phyloP scores from a whole-genome alignment of 2,329 filamentous ascomycete species.

The Hymenoscyphus linearis region DNA sequence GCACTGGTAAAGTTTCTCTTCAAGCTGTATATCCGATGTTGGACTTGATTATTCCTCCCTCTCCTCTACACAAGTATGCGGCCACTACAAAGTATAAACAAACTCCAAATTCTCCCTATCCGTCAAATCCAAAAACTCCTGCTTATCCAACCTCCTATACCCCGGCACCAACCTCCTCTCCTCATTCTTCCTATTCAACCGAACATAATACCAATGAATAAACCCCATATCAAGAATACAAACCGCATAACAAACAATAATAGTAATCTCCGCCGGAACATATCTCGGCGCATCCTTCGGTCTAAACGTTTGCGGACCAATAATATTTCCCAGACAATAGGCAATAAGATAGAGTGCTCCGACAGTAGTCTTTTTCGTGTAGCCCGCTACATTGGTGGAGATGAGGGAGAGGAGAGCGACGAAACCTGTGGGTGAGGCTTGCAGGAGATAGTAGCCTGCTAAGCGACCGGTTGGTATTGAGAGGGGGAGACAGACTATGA shows the following conservation, averaged over 20 bases:
- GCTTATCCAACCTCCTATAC: slow-evolving; percentile 27
- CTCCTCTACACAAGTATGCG: background rate
- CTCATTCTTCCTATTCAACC: slow-evolving; percentile 27
- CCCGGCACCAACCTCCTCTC: slow-evolving; percentile 18
- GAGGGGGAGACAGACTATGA: slow-evolving; percentile 35
- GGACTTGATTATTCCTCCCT: background rate
- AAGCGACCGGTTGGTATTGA: slow-evolving; percentile 35
- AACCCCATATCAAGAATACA: slow-evolving; percentile 21
- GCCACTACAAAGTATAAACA: slow-evolving; percentile 27
- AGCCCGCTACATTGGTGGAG: slow-evolving; percentile 41
- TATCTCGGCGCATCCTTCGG: slow-evolving; percentile 43
- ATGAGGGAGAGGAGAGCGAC: slow-evolving; percentile 32
- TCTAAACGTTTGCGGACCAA: slow-evolving; percentile 38
- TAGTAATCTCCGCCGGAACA: slow-evolving; percentile 37
- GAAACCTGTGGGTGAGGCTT: slow-evolving; percentile 50
- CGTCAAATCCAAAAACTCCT: slow-evolving; percentile 32
- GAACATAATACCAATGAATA: slow-evolving; percentile 25
- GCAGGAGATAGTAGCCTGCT: slow-evolving; percentile 42
- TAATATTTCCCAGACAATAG: slow-evolving; percentile 50
- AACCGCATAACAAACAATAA: slow-evolving; percentile 36
- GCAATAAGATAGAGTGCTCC: slow-evolving; percentile 41
- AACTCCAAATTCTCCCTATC: slow-evolving; percentile 32
- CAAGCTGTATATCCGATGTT: background rate
- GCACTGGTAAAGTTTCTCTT: too few relatives aligned
- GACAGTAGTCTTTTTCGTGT: slow-evolving; percentile 45